These are phyloP conservation scores for Raphanus hybrid DNA, from an alignment of 441 rosid species.

Conservation along the genomic window DNA sequence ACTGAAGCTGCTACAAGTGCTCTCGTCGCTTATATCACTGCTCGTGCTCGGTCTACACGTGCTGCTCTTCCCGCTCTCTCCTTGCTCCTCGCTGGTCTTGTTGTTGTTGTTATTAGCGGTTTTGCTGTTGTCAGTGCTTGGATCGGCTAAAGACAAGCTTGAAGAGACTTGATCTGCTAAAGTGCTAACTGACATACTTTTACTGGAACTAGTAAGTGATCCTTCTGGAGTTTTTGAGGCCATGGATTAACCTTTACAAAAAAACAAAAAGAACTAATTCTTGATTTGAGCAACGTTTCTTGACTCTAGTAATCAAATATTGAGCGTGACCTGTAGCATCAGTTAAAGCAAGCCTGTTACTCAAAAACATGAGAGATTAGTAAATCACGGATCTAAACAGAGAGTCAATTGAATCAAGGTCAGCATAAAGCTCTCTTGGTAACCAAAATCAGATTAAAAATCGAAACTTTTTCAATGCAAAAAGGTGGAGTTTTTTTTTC, in stretches of 20 bases:
- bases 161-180: slow-evolving; percentile 52
- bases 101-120: slow-evolving; percentile 58
- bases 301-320: slow-evolving; percentile 19
- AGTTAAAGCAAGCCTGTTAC: slow-evolving; percentile 13
- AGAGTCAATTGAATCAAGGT: background rate
- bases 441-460: no score
- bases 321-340: slow-evolving; percentile 29
- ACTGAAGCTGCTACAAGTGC: slow-evolving; percentile 82
- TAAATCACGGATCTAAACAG: background rate
- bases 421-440: no score
- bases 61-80: slow-evolving; percentile 80
- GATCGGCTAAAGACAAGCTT: slow-evolving; percentile 50
- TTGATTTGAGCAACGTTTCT: slow-evolving; percentile 26
- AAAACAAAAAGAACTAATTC: background rate
- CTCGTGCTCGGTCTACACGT: slow-evolving; percentile 79
- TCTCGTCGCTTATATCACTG: slow-evolving; percentile 83
- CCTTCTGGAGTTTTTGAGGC: slow-evolving; percentile 55
- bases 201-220: slow-evolving; percentile 40
- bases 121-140: slow-evolving; percentile 51
- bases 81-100: slow-evolving; percentile 60
- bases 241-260: slow-evolving; percentile 45
- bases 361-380: background rate
- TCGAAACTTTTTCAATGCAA: no score
- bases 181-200: slow-evolving; percentile 37
- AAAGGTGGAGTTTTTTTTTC: no score